These are phyloP conservation scores for Gentiana macrophylla DNA, from an alignment of 257 asterid genomes.

Conservation along the genomic window DNA sequence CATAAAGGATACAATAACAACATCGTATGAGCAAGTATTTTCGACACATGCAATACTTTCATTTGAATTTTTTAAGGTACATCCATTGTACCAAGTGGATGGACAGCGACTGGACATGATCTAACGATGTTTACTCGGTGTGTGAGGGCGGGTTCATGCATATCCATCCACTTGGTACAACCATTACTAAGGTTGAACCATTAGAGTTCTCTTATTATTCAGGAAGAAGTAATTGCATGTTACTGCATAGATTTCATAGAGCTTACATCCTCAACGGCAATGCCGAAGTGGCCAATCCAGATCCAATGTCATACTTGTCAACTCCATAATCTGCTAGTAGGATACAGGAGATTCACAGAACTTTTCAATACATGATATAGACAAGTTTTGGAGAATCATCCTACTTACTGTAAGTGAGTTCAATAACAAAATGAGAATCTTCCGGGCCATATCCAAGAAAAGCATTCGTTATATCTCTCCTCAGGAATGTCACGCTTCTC, in stretches of 20 bases:
- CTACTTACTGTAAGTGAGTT: slow-evolving; percentile 38
- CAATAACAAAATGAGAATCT: slow-evolving; percentile 34
- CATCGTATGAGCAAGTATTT: too few relatives aligned
- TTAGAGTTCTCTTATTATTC: too few relatives aligned
- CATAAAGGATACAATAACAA: too few relatives aligned
- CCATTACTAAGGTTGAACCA: too few relatives aligned
- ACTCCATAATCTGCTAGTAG: slow-evolving; percentile 43
- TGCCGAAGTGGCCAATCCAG: slow-evolving; percentile 42
- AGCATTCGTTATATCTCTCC: slow-evolving; percentile 38
- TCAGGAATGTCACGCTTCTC: slow-evolving; percentile 42
- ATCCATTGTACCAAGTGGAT: too few relatives aligned
- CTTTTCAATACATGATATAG: slow-evolving; percentile 1
- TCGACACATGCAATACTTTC: too few relatives aligned
- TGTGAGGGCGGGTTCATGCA: too few relatives aligned
- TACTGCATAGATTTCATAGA: background rate
- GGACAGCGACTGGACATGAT: too few relatives aligned
- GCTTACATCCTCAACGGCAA: slow-evolving; percentile 38
- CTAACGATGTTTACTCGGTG: too few relatives aligned
- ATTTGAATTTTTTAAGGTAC: too few relatives aligned
- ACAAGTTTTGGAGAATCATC: slow-evolving; percentile 1
- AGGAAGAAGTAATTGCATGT: too few relatives aligned
- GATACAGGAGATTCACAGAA: background rate
- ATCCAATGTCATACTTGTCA: slow-evolving; percentile 35
- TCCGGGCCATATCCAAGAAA: slow-evolving; percentile 46
- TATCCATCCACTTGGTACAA: too few relatives aligned